phyloP scores from a whole-genome alignment of 306 rosid species.

The Delonix regia region DNA sequence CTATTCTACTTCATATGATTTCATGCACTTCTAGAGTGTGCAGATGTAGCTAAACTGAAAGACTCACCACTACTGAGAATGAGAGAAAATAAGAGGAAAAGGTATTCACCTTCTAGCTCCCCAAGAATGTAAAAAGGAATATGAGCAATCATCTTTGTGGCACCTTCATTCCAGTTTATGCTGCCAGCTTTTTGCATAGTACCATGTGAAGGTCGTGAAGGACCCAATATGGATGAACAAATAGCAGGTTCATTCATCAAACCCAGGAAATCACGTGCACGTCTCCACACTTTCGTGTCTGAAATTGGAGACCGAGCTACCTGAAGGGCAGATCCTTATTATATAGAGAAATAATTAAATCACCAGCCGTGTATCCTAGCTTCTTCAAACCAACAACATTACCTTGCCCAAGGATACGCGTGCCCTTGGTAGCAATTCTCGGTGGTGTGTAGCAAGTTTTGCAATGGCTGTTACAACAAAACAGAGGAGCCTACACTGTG shows the following conservation, averaged over 20 bases:
- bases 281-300: conserved; percentile 82
- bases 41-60: conserved; percentile 3
- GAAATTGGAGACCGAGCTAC: conserved; percentile 91
- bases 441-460: conserved; percentile 89
- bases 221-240: conserved; percentile 85
- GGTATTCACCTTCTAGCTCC: conserved; percentile 70
- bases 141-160: conserved; percentile 84
- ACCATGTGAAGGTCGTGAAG: conserved; percentile 69
- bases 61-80: background rate
- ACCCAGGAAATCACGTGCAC: conserved; percentile 91
- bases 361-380: conserved; percentile 10
- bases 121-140: conserved; percentile 90
- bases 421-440: conserved; percentile 88
- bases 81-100: conserved; percentile 5
- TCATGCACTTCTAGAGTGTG: background rate
- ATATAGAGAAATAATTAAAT: conserved; percentile 22
- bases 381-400: conserved; percentile 12
- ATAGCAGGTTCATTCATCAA: conserved; percentile 88
- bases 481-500: conserved; percentile 92
- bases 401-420: conserved; percentile 97
- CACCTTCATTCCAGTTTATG: conserved; percentile 84
- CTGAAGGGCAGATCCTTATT: conserved; percentile 43
- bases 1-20: conserved; percentile 4
- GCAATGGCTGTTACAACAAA: conserved; percentile 96
- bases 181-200: conserved; percentile 66